Conservation (phyloP, 192 early-diverging fungal genomes). For the Linderina pennispora region DNA sequence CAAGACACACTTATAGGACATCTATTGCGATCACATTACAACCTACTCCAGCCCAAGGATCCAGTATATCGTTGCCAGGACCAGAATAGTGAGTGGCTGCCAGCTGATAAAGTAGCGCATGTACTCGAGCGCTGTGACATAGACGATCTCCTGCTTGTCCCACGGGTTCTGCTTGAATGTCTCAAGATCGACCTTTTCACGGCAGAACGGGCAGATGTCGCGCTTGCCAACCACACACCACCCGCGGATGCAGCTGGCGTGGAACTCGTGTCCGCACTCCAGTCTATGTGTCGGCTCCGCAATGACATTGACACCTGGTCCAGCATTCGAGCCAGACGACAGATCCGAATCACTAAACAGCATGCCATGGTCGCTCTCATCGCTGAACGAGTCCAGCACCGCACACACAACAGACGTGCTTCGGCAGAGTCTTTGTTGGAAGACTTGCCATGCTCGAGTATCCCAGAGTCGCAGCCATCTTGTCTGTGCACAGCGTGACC, state of each 20-base stretch:
- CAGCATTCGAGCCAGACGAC: not conserved
- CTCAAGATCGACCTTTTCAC: slow-evolving; percentile 45
- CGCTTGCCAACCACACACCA: slow-evolving; percentile 50
- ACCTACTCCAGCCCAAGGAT: slow-evolving; percentile 24
- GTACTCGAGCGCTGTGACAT: slow-evolving; percentile 44
- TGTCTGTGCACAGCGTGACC: slow-evolving; percentile 40
- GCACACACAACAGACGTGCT: slow-evolving; percentile 37
- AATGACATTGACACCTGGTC: not conserved
- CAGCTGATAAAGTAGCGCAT: slow-evolving; percentile 48
- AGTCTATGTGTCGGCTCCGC: slow-evolving; percentile 33
- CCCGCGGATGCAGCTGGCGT: slow-evolving; percentile 47
- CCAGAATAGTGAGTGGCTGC: slow-evolving; percentile 38
- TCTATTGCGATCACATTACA: no score
- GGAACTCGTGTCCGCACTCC: slow-evolving; percentile 43
- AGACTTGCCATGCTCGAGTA: slow-evolving; percentile 16
- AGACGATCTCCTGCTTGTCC: slow-evolving; percentile 48
- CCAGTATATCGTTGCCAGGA: slow-evolving; percentile 32
- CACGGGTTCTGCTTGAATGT: slow-evolving; percentile 40
- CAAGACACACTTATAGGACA: no score
- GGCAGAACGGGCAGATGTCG: slow-evolving; percentile 46
- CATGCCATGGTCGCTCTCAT: not conserved
- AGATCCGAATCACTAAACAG: not conserved
- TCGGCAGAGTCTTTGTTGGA: slow-evolving; percentile 28
- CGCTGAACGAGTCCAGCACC: slow-evolving; percentile 19
- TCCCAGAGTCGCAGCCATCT: slow-evolving; percentile 41